Evolutionary conservation across 2,329 filamentous ascomycete species (phyloP).

Genomic region (Fusarium lyarnte): DNA sequence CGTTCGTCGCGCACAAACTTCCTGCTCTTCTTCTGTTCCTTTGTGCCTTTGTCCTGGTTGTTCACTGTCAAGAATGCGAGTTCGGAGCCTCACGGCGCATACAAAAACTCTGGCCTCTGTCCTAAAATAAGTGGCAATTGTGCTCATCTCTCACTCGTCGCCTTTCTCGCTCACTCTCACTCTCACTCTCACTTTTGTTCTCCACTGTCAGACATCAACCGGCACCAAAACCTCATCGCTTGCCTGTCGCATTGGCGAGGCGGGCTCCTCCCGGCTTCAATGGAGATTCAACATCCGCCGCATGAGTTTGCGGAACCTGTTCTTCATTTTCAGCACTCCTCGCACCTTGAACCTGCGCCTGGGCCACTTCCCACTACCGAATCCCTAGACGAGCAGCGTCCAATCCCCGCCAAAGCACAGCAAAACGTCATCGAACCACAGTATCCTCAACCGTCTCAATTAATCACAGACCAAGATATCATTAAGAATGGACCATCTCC

Average conservation of each 20-base stretch:
- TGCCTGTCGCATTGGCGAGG: constrained; percentile 31
- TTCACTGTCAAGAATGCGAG: constrained; percentile 18
- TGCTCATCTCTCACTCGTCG: constrained; percentile 24
- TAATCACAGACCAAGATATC: background rate
- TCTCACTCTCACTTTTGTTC: background rate
- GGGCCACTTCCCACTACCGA: constrained; percentile 12
- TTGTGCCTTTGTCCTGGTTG: background rate
- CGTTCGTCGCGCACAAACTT: constrained; percentile 3
- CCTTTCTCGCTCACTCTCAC: constrained; percentile 1
- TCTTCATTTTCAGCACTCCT: constrained; percentile 19
- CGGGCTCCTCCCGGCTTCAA: constrained; percentile 27
- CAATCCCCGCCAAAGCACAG: constrained; percentile 26
- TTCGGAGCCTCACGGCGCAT: background rate
- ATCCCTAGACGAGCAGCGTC: constrained; percentile 24
- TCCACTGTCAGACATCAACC: constrained; percentile 14
- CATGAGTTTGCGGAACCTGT: constrained; percentile 13
- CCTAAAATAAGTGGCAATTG: constrained; percentile 33
- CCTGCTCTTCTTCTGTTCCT: background rate
- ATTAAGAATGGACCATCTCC: background rate
- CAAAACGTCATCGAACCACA: constrained; percentile 33
- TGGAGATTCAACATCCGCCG: constrained; percentile 36
- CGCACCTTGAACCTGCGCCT: constrained; percentile 9
- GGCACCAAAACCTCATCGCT: constrained; percentile 7
- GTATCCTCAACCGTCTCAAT: constrained; percentile 10
- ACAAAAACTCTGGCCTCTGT: constrained; percentile 24